phyloP scores from a whole-genome alignment of 768 basidiomycete species.

The Pisolithus orientalis region DNA sequence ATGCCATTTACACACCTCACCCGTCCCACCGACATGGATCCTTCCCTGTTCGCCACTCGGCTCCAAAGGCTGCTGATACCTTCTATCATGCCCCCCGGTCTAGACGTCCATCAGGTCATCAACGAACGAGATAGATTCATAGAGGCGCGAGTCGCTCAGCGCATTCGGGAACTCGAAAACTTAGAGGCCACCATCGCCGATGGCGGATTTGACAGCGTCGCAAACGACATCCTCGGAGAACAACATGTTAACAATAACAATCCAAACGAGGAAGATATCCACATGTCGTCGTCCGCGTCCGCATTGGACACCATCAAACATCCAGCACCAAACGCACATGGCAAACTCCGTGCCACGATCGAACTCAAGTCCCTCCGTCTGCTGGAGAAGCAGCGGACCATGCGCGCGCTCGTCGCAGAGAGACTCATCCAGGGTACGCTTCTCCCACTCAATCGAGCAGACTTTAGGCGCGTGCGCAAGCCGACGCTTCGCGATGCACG shows the following conservation, averaged over 20 bases:
- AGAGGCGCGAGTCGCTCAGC: constrained; percentile 82
- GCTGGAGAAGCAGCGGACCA: constrained; percentile 83
- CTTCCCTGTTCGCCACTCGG: constrained; percentile 59
- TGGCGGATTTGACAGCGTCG: constrained; percentile 53
- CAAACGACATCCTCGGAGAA: constrained; percentile 30
- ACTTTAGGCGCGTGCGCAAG: constrained; percentile 85
- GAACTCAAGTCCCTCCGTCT: constrained; percentile 88
- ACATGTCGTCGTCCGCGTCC: constrained; percentile 29
- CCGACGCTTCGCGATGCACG: constrained; percentile 85
- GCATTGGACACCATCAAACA: constrained; percentile 30
- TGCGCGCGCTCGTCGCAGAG: constrained; percentile 82
- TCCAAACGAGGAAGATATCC: constrained; percentile 5
- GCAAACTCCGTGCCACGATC: constrained; percentile 84
- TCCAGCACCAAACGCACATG: constrained; percentile 60
- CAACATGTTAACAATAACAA: too few relatives aligned
- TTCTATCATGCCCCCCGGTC: constrained; percentile 81
- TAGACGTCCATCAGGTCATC: constrained; percentile 87
- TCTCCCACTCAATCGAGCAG: constrained; percentile 84
- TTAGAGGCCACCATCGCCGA: constrained; percentile 78
- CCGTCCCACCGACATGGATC: constrained; percentile 54
- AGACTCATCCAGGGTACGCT: constrained; percentile 83
- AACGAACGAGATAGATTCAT: constrained; percentile 90
- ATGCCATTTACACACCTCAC: constrained; percentile 81
- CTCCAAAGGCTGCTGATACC: constrained; percentile 82
- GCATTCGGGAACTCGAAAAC: constrained; percentile 79